Conservation (phyloP, 768 basidiomycete genomes). For the Chalciporus pseudorubinellus region DNA sequence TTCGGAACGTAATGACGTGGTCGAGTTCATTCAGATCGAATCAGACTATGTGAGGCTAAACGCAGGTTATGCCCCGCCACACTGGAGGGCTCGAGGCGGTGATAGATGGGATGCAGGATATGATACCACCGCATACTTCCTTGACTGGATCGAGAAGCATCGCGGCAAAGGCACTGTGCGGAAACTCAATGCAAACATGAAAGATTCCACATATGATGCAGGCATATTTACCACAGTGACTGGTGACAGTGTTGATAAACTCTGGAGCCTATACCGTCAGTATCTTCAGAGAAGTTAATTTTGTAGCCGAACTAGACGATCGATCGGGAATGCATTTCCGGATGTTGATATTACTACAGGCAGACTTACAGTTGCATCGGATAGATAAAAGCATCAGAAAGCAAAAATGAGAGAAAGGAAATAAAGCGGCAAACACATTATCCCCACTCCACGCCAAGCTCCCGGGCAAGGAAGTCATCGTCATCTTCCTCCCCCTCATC, state of each 20-base stretch:
- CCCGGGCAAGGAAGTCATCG: constrained; percentile 79
- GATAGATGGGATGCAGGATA: constrained; percentile 76
- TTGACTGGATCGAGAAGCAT: constrained; percentile 60
- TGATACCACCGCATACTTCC: constrained; percentile 69
- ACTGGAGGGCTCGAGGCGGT: constrained; percentile 55
- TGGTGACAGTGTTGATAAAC: constrained; percentile 47
- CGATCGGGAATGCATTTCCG: constrained; percentile 1
- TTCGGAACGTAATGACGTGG: not conserved
- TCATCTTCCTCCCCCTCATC: constrained; percentile 61
- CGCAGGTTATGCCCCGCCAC: constrained; percentile 59
- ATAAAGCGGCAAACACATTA: constrained; percentile 32
- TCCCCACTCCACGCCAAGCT: constrained; percentile 76
- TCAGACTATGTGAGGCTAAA: constrained; percentile 70
- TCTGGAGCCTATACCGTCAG: constrained; percentile 59
- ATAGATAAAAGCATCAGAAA: constrained; percentile 19
- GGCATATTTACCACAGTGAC: constrained; percentile 52
- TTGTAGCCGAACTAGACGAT: not conserved
- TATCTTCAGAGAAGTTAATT: constrained; percentile 29
- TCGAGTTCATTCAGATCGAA: not conserved
- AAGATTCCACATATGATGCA: constrained; percentile 47
- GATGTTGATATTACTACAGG: constrained; percentile 19
- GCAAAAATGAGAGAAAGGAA: constrained; percentile 3
- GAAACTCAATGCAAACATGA: constrained; percentile 56
- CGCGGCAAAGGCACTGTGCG: constrained; percentile 54
- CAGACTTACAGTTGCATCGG: constrained; percentile 15